Evolutionary conservation across 2,329 filamentous ascomycete genomes (phyloP).

Genomic region (Rhynchosporium graminicola): DNA sequence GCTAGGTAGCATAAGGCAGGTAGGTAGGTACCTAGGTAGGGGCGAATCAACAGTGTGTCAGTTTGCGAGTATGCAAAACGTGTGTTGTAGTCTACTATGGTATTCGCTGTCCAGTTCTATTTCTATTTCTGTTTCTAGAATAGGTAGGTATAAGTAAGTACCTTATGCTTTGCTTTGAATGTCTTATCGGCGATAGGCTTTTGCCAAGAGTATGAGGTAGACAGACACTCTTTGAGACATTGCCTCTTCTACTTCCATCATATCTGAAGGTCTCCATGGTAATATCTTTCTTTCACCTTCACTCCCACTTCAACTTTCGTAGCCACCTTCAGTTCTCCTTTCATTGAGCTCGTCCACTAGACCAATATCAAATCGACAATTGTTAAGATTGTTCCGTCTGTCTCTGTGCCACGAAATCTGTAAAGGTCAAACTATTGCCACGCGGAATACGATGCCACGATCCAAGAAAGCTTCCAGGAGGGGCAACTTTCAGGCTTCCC

Average conservation of each 20-base stretch:
- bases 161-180: not conserved
- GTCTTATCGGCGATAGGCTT: constrained; percentile 15
- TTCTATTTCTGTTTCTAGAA: too few species aligned
- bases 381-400: not conserved
- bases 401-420: not conserved
- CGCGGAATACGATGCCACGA: constrained; percentile 27
- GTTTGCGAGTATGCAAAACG: too few species aligned
- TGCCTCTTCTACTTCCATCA: too few species aligned
- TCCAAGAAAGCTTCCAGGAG: constrained; percentile 26
- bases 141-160: too few species aligned
- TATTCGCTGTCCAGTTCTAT: too few species aligned
- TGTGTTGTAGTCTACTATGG: too few species aligned
- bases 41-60: too few species aligned
- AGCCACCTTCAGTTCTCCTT: not conserved
- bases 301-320: not conserved
- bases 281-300: not conserved
- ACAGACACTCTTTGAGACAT: not conserved
- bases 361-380: not conserved
- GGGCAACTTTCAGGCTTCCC: constrained; percentile 22
- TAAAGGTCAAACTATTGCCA: not conserved
- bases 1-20: too few species aligned
- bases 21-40: too few species aligned
- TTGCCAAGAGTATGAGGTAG: constrained; percentile 3
- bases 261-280: too few species aligned
- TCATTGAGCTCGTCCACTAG: not conserved